These are phyloP conservation scores for Bocquillonia castaneifolia DNA, from an alignment of 441 rosid genomes.

Conservation along the genomic window DNA sequence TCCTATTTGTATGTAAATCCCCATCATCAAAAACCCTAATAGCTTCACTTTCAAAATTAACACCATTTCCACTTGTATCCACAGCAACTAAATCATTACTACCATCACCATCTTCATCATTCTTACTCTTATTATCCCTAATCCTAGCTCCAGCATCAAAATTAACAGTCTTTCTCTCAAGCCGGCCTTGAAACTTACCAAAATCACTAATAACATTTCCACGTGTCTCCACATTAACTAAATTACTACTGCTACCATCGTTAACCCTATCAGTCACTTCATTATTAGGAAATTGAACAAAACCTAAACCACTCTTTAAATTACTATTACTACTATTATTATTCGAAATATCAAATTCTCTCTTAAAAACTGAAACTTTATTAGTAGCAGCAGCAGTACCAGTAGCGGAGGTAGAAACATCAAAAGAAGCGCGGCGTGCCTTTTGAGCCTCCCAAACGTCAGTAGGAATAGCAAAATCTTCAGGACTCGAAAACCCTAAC, in stretches of 20 bases:
- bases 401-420: constrained; percentile 3
- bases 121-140: no score
- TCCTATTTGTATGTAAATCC: no score
- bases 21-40: no score
- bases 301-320: neutral
- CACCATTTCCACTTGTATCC: neutral
- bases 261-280: no score
- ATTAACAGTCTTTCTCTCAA: neutral
- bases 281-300: neutral
- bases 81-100: neutral
- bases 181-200: neutral
- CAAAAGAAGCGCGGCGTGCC: constrained; percentile 17
- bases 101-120: no score
- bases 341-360: neutral
- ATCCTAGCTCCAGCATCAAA: neutral
- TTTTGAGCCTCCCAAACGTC: constrained; percentile 34
- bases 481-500: constrained; percentile 35
- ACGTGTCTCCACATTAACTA: neutral
- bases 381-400: neutral
- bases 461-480: constrained; percentile 34
- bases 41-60: no score
- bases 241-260: neutral
- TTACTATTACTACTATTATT: no score
- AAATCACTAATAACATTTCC: neutral
- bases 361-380: neutral